Percentiles rank a stretch among this genome's conserved stretches.
Evolutionary conservation across 2,329 filamentous ascomycete species (phyloP).

Genomic region (Alternaria infectoria): DNA sequence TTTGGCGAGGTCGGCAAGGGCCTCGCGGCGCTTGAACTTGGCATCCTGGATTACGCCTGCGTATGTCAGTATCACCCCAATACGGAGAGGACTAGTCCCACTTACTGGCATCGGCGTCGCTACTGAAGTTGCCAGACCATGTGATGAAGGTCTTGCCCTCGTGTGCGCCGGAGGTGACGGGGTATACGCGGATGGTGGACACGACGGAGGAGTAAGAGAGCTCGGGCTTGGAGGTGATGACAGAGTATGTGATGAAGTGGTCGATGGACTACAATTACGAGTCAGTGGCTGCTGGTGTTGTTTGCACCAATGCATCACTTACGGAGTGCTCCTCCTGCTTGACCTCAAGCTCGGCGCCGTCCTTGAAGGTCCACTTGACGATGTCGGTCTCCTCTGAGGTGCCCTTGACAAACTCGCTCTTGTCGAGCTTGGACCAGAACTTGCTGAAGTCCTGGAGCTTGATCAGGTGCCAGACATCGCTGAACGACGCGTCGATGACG

Average conservation of each 20-base stretch:
- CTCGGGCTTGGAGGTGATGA: constrained; percentile 70
- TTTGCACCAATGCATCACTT: constrained; percentile 34
- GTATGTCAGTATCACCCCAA: background rate
- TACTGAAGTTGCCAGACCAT: constrained; percentile 74
- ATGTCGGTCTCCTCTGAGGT: constrained; percentile 69
- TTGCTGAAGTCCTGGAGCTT: constrained; percentile 73
- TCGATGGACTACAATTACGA: constrained; percentile 57
- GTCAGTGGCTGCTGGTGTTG: background rate
- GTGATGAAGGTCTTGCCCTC: constrained; percentile 71
- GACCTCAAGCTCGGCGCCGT: constrained; percentile 71
- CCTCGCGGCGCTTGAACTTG: constrained; percentile 77
- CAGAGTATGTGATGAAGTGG: constrained; percentile 76
- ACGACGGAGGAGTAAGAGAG: constrained; percentile 70
- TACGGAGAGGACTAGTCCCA: constrained; percentile 4
- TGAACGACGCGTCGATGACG: constrained; percentile 71
- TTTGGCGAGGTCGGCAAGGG: constrained; percentile 69
- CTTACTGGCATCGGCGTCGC: constrained; percentile 72
- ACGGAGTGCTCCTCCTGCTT: constrained; percentile 80
- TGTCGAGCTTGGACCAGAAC: constrained; percentile 69
- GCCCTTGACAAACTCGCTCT: constrained; percentile 69
- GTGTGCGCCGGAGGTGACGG: constrained; percentile 69
- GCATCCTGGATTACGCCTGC: constrained; percentile 74
- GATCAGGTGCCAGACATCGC: constrained; percentile 75
- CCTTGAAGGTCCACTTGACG: constrained; percentile 74
- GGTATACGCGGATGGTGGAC: constrained; percentile 69